Conservation (phyloP, 139 green algal genomes). For the Haematococcus lacustris region DNA sequence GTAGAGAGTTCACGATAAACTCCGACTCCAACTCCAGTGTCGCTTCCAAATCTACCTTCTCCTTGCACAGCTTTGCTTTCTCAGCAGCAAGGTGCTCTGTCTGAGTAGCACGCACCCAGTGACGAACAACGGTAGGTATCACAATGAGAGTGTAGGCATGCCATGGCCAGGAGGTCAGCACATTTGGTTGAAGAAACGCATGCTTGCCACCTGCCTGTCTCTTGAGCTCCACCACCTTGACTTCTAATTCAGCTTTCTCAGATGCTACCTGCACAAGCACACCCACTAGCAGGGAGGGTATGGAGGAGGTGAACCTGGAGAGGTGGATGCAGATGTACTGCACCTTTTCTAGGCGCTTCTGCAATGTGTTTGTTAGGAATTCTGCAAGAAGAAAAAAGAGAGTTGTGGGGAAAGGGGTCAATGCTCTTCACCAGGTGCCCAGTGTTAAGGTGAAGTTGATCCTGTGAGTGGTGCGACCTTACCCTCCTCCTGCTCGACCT, state of each 20-base stretch:
- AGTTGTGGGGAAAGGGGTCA: too few relatives aligned
- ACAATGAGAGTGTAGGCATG: background rate
- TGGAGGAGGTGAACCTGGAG: too few relatives aligned
- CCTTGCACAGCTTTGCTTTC: conserved; percentile 46
- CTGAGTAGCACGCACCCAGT: background rate
- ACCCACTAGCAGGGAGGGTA: too few relatives aligned
- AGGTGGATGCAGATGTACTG: too few relatives aligned
- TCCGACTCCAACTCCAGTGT: conserved; percentile 58
- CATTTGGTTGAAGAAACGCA: background rate
- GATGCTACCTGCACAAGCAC: background rate
- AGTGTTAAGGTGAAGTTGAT: background rate
- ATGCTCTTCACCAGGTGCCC: too few relatives aligned
- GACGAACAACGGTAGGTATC: background rate
- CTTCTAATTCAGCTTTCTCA: conserved; percentile 2
- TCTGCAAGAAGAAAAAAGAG: background rate
- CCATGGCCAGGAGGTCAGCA: background rate
- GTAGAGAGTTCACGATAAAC: conserved; percentile 78
- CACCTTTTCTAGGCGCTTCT: conserved; percentile 66
- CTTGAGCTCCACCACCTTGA: conserved; percentile 3
- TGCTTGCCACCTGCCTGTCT: conserved; percentile 1
- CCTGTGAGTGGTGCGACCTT: background rate
- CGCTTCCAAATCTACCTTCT: conserved; percentile 67
- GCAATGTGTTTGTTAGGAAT: conserved; percentile 74
- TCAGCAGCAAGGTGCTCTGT: conserved; percentile 13
- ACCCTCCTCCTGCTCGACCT: background rate